Evolutionary conservation across 2,329 filamentous ascomycete species (phyloP).

Genomic region (Cladobotryum protrusum): DNA sequence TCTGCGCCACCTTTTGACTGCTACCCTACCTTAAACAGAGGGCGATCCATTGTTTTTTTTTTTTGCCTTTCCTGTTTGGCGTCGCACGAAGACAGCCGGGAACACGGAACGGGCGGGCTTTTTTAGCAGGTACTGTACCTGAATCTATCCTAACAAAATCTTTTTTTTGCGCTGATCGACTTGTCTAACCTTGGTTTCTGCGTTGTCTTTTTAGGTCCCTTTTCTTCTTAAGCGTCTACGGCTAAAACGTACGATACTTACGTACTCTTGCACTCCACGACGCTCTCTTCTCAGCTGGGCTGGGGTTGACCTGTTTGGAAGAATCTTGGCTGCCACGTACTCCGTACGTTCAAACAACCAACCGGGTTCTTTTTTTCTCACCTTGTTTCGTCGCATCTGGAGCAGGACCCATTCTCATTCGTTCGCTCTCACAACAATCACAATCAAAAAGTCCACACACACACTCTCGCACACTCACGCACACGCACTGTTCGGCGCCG

Average conservation of each 20-base stretch:
- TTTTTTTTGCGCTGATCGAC: not conserved
- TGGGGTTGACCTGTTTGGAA: slow-evolving; percentile 5
- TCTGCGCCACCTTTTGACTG: too few species aligned
- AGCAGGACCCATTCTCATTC: too few species aligned
- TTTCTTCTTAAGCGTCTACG: not conserved
- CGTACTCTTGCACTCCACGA: not conserved
- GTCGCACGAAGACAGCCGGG: slow-evolving; percentile 8
- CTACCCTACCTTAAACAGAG: not conserved
- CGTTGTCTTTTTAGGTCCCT: not conserved
- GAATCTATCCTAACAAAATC: not conserved
- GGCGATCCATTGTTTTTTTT: slow-evolving; percentile 8
- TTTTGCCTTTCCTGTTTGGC: slow-evolving; percentile 1
- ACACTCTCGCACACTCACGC: not conserved
- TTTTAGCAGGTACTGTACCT: slow-evolving; percentile 4
- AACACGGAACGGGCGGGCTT: slow-evolving; percentile 8
- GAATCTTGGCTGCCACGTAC: slow-evolving; percentile 1
- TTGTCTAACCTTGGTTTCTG: not conserved
- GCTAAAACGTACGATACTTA: too few species aligned
- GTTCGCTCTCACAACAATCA: too few species aligned
- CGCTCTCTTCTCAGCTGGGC: slow-evolving; percentile 9
- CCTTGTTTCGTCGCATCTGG: too few species aligned
- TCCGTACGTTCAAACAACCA: not conserved
- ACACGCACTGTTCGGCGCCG: not conserved
- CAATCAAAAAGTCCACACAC: too few species aligned
- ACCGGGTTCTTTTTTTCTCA: not conserved